Base-by-base conservation (phyloP, 805 yeast genomes). In the Wickerhamomyces bisporus region DNA sequence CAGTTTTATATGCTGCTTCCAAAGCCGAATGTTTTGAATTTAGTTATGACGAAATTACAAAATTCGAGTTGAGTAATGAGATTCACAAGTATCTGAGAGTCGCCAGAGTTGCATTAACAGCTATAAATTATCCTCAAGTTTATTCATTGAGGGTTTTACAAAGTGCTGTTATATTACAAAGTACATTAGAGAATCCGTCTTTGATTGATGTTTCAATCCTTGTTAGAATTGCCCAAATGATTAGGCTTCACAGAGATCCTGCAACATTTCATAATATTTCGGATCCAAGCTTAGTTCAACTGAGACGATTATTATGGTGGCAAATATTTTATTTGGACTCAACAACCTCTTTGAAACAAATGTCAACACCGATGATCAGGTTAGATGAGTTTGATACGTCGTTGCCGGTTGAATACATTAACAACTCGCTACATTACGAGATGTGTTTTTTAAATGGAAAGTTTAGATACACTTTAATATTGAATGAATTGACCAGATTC, bases 291-390 rank as follows among this genome's bases (percentile, higher is more conserved):
- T 62, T 68, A 17, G 68, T 78, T 6, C 77, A 75, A 42, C 62
- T 69, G 34, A 63, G 80, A 53, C 64, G 84, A 51, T 52, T 76
- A 37, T 52, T 79, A n/a, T 79, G 84, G 83, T 79, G 83, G 83
- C 78, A 76, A 27, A 73, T 79, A 7, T 76, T 77, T 43, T 74
- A 75, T 20, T 56, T 79, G 42, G 86, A 79, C 52, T 68, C 75
- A 4, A 63, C 74, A 42, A 72, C 78, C 8, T 69, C 81, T 27
- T 69, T 75, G 41, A 75, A 77, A 44, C 72, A 72, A 34, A 68
- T 77, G 50, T 54, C 74, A 24, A 70, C 77, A 0, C 84, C 83
- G 1, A 64, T 73, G 25, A 73, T 79, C 41, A 60, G 62, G 40
- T 57, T 64, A 27, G 73, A 68, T 37, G 81, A 76, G 47, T 73